Percentiles rank a stretch among this genome's conserved stretches.
Evolutionary conservation across 352 stramenopile species (phyloP).

Genomic region (Ophiocytium majus): DNA sequence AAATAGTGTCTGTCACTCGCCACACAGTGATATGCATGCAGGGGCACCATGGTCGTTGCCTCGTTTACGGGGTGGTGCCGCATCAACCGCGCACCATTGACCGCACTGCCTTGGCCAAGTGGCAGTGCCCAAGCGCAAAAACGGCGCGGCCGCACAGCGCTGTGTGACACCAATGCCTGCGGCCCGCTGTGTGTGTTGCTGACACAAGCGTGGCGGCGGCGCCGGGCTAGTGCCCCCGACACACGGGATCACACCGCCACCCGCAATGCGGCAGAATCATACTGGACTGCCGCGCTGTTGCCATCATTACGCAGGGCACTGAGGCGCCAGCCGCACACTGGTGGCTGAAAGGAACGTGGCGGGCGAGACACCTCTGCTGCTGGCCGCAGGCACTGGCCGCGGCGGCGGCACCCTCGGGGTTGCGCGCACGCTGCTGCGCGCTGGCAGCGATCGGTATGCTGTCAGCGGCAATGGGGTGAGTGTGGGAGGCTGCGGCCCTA

Average conservation of each 20-base stretch:
- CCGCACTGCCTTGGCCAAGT: not conserved
- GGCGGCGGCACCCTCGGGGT: slow-evolving; percentile 21
- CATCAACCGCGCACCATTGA: not conserved
- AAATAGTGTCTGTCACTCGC: too few relatives aligned
- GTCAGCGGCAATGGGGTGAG: not conserved
- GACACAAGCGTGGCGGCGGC: too few relatives aligned
- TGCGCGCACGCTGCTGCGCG: not conserved
- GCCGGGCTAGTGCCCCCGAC: too few relatives aligned
- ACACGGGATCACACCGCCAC: too few relatives aligned
- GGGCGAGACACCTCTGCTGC: slow-evolving; percentile 41
- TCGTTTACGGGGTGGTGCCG: not conserved
- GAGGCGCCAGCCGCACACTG: too few relatives aligned
- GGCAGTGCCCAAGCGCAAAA: too few relatives aligned
- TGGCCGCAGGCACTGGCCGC: slow-evolving; percentile 35
- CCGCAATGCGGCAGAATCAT: too few relatives aligned
- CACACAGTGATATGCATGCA: too few relatives aligned
- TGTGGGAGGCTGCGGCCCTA: not conserved
- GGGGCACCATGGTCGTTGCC: not conserved
- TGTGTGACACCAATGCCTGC: too few relatives aligned
- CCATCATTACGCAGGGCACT: not conserved
- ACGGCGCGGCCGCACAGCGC: too few relatives aligned
- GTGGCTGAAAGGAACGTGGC: too few relatives aligned
- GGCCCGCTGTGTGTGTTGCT: too few relatives aligned
- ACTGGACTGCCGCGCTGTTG: not conserved
- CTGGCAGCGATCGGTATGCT: not conserved